These are phyloP conservation scores for Lactarius sanguifluus DNA, from an alignment of 768 basidiomycete genomes.

Conservation along the genomic window DNA sequence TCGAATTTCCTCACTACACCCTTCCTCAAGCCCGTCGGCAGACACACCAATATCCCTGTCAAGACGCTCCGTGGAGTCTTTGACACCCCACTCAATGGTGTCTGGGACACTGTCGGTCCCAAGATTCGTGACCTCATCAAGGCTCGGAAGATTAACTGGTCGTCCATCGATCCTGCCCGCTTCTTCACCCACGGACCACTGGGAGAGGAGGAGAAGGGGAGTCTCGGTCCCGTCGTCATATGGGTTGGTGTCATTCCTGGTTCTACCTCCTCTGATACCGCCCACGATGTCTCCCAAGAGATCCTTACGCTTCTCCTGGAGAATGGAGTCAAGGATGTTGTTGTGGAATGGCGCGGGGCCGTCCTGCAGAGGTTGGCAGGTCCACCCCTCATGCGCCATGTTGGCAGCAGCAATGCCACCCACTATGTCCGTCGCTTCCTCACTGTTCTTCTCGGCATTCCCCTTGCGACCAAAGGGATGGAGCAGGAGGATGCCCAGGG, in stretches of 20 bases:
- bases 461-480: no score
- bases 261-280: conserved; percentile 19
- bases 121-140: conserved; percentile 16
- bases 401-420: no score
- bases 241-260: conserved; percentile 13
- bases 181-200: conserved; percentile 10
- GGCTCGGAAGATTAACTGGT: conserved; percentile 6
- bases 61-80: conserved; percentile 20
- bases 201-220: conserved; percentile 12
- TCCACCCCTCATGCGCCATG: no score
- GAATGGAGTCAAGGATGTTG: conserved; percentile 14
- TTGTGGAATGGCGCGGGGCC: conserved; percentile 22
- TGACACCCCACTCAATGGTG: conserved; percentile 12
- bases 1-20: conserved; percentile 7
- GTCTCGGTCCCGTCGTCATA: conserved; percentile 23
- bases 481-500: no score
- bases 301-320: conserved; percentile 11
- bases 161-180: conserved; percentile 16
- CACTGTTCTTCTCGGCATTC: no score
- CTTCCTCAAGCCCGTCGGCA: conserved; percentile 16
- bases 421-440: no score
- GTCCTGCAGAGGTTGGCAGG: conserved; percentile 10
- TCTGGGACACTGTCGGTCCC: conserved; percentile 23
- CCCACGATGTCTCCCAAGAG: conserved; percentile 15
- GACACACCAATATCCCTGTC: neutral